phyloP scores from a whole-genome alignment of 192 early-diverging fungal genomes.

The Mortierella claussenii region DNA sequence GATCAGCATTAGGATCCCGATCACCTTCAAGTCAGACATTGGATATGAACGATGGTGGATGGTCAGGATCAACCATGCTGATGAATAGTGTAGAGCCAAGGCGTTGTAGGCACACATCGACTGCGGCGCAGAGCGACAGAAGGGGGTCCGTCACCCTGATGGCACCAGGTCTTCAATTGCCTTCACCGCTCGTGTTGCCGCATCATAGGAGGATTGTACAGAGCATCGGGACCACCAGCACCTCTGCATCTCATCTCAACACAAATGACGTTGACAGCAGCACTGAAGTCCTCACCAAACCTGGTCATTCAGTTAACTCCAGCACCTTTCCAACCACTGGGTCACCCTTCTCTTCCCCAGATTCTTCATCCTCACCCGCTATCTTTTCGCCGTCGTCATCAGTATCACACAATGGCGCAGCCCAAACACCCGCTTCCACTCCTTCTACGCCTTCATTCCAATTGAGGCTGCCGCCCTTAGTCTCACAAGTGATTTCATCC shows the following conservation, averaged over 20 bases:
- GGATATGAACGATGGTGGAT: conserved; percentile 10
- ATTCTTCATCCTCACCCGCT: neutral
- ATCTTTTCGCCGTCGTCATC: neutral
- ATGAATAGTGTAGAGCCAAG: neutral
- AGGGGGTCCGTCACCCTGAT: neutral
- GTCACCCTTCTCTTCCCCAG: neutral
- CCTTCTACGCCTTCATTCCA: conserved; percentile 14
- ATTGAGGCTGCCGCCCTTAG: neutral
- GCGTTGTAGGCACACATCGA: neutral
- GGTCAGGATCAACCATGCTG: neutral
- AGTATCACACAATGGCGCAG: neutral
- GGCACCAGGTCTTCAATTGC: conserved; percentile 24
- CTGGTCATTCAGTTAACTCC: neutral
- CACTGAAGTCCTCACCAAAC: neutral
- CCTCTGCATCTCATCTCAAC: neutral
- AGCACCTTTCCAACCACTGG: neutral
- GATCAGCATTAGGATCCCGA: neutral
- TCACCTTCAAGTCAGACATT: neutral
- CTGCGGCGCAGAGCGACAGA: neutral
- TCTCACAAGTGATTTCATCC: conserved; percentile 29
- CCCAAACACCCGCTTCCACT: conserved; percentile 26
- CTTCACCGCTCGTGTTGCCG: conserved; percentile 29
- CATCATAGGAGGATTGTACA: conserved; percentile 34
- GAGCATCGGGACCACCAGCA: neutral
- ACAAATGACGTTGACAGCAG: neutral